Base-by-base conservation (phyloP, 345 rosid genomes). In the Salix suchowensis region DNA sequence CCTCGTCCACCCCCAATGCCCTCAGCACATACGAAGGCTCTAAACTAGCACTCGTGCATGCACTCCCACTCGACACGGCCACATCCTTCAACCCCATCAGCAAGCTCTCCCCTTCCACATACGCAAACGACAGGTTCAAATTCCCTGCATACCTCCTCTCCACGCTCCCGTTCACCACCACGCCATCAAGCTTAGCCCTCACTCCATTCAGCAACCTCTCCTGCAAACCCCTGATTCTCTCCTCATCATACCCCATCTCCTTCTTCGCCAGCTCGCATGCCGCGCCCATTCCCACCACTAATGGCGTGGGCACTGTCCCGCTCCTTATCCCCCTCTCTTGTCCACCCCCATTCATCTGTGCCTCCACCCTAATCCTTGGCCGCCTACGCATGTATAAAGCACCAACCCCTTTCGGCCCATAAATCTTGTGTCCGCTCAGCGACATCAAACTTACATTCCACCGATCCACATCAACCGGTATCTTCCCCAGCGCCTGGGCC, bases 241-340 rank as follows among this genome's bases (percentile, higher is more conserved):
- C 81, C 39, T 92, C 89, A 80, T 96, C 99, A 69, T 96, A 96
- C 48, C 85, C 89, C 97, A 93, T 96, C 84, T 96, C 99, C 82
- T 89, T 92, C 85, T 85, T 86, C 0, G 97, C 98, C 69, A 93
- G 67, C 44, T 96, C 97, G 83, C 97, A 96, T 0, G 99, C 99
- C 0, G 94, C 88, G 1, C 97, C 99, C 80, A 96, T 87, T 30
- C 99, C 98, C 18, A 96, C 97, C 42, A 87, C 92, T 8, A 93
- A 87, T 0, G 97, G 98, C 37, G 42, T 8, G 7, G 98, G 89
- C 72, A 90, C 88, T 0, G 99, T 96, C 28, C 99, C 99, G 52
- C 99, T 92, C 77, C 99, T 79, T 64, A 93, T 90, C 39, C 99
- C 99, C 70, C 99, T 91, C 93, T 96, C 99, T 81, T 96, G 99